A percentile compares a stretch with the other conserved stretches of the same genome.
These are phyloP conservation scores for Rhizoclosmatium globosum DNA, from an alignment of 192 early-diverging fungal genomes.

Conservation along the genomic window DNA sequence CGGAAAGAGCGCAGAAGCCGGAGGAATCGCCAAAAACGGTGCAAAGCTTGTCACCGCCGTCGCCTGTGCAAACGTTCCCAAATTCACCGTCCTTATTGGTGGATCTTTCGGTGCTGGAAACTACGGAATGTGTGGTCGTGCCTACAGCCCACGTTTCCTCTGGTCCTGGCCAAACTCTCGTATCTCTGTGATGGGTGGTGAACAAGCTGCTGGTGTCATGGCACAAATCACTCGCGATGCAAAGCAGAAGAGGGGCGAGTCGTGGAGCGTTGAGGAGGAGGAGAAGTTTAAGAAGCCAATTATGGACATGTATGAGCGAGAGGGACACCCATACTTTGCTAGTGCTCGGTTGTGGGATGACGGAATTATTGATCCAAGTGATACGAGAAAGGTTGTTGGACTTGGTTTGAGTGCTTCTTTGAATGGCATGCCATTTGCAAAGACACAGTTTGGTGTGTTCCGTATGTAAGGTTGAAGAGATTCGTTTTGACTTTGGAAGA, in stretches of 20 bases:
- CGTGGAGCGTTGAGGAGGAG: conserved; percentile 81
- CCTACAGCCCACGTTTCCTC: conserved; percentile 91
- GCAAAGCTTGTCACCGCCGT: conserved; percentile 97
- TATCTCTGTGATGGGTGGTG: conserved; percentile 98
- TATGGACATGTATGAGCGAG: conserved; percentile 82
- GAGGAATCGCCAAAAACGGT: conserved; percentile 97
- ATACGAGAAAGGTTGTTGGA: conserved; percentile 88
- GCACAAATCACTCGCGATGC: conserved; percentile 85
- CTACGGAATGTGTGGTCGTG: conserved; percentile 98
- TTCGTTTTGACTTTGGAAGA: no score
- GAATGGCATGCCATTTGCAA: conserved; percentile 68
- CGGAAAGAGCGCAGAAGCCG: conserved; percentile 89
- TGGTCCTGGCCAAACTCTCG: conserved; percentile 94
- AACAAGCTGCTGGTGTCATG: conserved; percentile 92
- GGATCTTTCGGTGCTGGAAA: conserved; percentile 77
- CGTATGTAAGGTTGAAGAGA: conserved; percentile 77
- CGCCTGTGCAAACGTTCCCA: conserved; percentile 90
- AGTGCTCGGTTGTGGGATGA: conserved; percentile 93
- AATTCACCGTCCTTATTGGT: conserved; percentile 80
- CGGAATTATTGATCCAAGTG: conserved; percentile 88
- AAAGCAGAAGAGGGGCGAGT: conserved; percentile 77
- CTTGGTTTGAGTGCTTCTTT: conserved; percentile 82
- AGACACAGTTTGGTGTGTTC: conserved; percentile 93
- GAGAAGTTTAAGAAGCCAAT: conserved; percentile 86
- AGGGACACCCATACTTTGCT: conserved; percentile 97